phyloP scores from a whole-genome alignment of 2,329 filamentous ascomycete species.

The Corinectria fuckeliana region DNA sequence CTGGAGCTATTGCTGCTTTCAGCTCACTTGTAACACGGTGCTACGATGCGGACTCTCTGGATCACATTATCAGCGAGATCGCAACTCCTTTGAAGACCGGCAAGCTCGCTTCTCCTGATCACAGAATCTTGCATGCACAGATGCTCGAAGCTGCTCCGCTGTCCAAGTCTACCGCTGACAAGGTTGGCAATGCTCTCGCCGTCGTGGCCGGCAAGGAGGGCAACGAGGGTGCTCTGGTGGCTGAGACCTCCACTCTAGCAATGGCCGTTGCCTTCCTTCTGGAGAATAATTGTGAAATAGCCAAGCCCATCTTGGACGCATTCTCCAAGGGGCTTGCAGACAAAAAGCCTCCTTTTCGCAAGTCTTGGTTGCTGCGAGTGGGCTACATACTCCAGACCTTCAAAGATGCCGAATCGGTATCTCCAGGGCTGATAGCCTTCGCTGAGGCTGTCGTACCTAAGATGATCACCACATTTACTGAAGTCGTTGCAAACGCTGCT shows the following conservation, averaged over 20 bases:
- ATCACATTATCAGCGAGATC: conserved; percentile 78
- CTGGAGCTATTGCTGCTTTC: conserved; percentile 78
- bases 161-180: conserved; percentile 67
- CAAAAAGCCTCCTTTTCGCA: conserved; percentile 80
- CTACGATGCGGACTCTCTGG: conserved; percentile 61
- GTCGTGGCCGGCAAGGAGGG: conserved; percentile 80
- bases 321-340: conserved; percentile 84
- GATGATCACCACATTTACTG: conserved; percentile 75
- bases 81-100: conserved; percentile 79
- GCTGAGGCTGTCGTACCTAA: conserved; percentile 59
- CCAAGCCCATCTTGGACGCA: conserved; percentile 71
- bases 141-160: conserved; percentile 73
- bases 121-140: conserved; percentile 81
- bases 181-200: conserved; percentile 71
- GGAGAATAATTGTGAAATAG: conserved; percentile 63
- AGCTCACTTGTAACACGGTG: conserved; percentile 69
- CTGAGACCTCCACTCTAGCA: conserved; percentile 76
- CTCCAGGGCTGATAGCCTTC: conserved; percentile 55
- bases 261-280: conserved; percentile 70
- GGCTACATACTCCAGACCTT: conserved; percentile 72
- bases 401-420: conserved; percentile 52
- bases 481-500: conserved; percentile 78
- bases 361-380: conserved; percentile 78
- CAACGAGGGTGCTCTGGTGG: conserved; percentile 80
- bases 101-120: conserved; percentile 85